These are phyloP conservation scores for Trichoderma gamsii DNA, from an alignment of 495 filamentous ascomycete species.

Conservation along the genomic window DNA sequence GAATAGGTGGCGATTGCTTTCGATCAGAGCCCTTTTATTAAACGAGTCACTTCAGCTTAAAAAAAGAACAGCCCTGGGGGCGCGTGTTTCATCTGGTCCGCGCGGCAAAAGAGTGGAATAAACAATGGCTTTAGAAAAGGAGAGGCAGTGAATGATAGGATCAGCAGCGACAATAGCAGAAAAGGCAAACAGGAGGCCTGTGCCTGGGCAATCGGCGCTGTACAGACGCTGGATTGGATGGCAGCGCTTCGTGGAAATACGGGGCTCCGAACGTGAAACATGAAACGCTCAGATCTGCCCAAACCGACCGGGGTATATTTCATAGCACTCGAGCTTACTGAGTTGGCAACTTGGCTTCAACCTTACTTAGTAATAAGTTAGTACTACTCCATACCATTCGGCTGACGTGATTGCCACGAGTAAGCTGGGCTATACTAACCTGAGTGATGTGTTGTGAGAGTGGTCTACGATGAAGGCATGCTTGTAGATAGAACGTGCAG, in stretches of 20 bases:
- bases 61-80: background rate
- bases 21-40: background rate
- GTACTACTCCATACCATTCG: no score
- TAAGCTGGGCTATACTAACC: no score
- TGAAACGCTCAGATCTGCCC: background rate
- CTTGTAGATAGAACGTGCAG: no score
- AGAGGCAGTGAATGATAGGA: background rate
- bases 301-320: background rate
- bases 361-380: no score
- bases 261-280: background rate
- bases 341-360: background rate
- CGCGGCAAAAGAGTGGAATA: background rate
- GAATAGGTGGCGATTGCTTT: background rate
- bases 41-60: background rate
- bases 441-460: no score
- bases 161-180: background rate
- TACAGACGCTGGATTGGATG: background rate
- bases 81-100: background rate
- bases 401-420: no score
- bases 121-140: background rate
- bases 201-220: background rate
- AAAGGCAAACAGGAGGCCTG: background rate
- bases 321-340: no score
- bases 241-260: background rate
- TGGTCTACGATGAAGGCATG: no score